Percentiles rank a stretch among this genome's conserved stretches.
Evolutionary conservation across 108 stramenopile species (phyloP).

Genomic region (Discostella stelligeroides): DNA sequence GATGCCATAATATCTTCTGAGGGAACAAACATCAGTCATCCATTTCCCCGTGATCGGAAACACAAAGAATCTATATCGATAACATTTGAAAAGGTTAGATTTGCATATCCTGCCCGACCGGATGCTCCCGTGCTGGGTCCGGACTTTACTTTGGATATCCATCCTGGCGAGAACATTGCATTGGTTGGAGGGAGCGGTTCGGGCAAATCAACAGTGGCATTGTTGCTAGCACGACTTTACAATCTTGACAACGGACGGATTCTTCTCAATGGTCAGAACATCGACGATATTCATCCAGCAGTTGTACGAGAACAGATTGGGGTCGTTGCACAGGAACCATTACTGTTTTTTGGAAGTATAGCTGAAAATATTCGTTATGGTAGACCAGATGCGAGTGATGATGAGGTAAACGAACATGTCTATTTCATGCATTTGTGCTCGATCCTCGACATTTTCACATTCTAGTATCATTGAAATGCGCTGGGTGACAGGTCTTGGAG

Average conservation of each 20-base stretch:
- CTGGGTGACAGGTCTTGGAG: constrained; percentile 13
- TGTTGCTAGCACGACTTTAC: constrained; percentile 85
- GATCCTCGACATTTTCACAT: not conserved
- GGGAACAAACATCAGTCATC: not conserved
- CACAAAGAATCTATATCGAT: constrained; percentile 53
- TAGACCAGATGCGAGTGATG: constrained; percentile 61
- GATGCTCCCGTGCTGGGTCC: constrained; percentile 69
- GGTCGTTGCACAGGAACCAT: constrained; percentile 92
- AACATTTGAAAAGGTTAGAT: constrained; percentile 66
- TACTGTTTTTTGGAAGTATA: constrained; percentile 89
- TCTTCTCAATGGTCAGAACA: constrained; percentile 70
- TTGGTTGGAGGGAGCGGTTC: constrained; percentile 89
- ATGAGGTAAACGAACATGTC: constrained; percentile 50
- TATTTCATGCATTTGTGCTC: not conserved
- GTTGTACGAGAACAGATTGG: constrained; percentile 75
- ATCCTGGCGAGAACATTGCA: constrained; percentile 81
- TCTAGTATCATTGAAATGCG: not conserved
- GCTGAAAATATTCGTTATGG: constrained; percentile 90
- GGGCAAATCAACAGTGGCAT: constrained; percentile 83
- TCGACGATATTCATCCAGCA: constrained; percentile 64
- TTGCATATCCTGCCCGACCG: constrained; percentile 88
- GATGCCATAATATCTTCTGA: not conserved
- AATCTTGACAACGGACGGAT: constrained; percentile 68
- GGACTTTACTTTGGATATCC: constrained; percentile 62
- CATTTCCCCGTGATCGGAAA: constrained; percentile 2